Base-by-base conservation (phyloP, 495 filamentous ascomycete genomes). In the Podospora pseudoanserina region DNA sequence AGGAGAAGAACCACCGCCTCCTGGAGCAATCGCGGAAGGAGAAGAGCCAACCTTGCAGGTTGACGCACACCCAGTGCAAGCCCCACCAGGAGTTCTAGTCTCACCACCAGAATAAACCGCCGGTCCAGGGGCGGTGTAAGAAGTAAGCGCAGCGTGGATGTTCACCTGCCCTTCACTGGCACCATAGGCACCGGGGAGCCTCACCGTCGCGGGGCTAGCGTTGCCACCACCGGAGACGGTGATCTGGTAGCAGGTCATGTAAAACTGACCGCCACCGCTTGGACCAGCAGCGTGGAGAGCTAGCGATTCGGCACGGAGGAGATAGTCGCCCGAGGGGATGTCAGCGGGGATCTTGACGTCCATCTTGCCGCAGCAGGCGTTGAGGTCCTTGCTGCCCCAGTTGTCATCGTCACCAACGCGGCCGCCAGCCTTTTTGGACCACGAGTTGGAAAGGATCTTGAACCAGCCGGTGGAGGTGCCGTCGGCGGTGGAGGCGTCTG, bases 361-460 rank as follows among this genome's bases (percentile, higher is more conserved):
- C 80, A 85, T 80, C 64, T 77, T 78, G 1, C 84, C 81, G 76
- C 84, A 85, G 79, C 83, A 81, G 39, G 71, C 69, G 73, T 84
- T 85, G 34, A 86, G 73, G 61, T 83, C 83, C 69, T 83, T 81
- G 59, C 79, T 85, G 64, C 82, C 84, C 83, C 84, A 84, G 71
- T 75, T 71, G 66, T 85, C 81, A 70, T 79, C 78, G 71, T 82
- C 81, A 64, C 79, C 82, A 6, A 71, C 67, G 19, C 58, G 53
- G 3, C 75, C 79, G 9, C 71, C 62, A 20, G 77, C 26, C 27
- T 79, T 80, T 66, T 74, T 73, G 49, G 78, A 77, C 79, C 81
- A 83, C 57, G 79, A 77, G 66, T 83, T 77, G 61, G 80, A 79
- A 73, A 79, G 83, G 74, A 84, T 78, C 77, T 86, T 86, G 74